A percentile compares a stretch with the other conserved stretches of the same genome.
phyloP scores from a whole-genome alignment of 1,139 yeast species.

The Suhomyces bribrorum region DNA sequence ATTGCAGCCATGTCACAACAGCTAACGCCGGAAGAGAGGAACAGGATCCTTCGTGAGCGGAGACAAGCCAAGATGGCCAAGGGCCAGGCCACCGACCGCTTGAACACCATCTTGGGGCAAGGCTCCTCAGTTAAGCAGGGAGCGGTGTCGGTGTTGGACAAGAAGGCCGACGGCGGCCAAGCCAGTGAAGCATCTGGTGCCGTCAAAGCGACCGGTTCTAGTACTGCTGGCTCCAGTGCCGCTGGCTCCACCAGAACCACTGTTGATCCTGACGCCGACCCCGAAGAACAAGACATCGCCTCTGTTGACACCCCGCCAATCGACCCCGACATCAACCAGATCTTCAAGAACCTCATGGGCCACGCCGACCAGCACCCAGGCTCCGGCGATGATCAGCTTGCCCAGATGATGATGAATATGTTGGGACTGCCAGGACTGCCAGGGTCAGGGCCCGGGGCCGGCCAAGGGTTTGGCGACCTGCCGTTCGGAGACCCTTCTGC shows the following conservation, averaged over 20 bases:
- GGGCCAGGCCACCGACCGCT: slow-evolving; percentile 57
- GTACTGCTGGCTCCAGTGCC: slow-evolving; percentile 1
- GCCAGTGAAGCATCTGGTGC: slow-evolving; percentile 6
- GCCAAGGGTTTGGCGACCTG: slow-evolving; percentile 14
- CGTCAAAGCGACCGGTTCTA: not conserved
- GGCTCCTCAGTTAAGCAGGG: slow-evolving; percentile 42
- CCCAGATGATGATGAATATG: slow-evolving; percentile 35
- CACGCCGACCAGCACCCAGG: slow-evolving; percentile 11
- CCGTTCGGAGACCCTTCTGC: slow-evolving; percentile 14
- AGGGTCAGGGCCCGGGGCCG: slow-evolving; percentile 10
- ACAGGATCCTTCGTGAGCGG: slow-evolving; percentile 62
- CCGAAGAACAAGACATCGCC: slow-evolving; percentile 34
- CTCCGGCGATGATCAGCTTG: slow-evolving; percentile 27
- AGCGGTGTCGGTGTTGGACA: slow-evolving; percentile 41
- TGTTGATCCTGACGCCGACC: slow-evolving; percentile 31
- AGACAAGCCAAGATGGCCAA: slow-evolving; percentile 67
- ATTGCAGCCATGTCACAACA: slow-evolving; percentile 4
- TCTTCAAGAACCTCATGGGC: slow-evolving; percentile 36
- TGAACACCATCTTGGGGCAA: slow-evolving; percentile 48
- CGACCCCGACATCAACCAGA: slow-evolving; percentile 33
- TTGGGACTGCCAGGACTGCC: slow-evolving; percentile 5
- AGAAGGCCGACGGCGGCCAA: too few relatives aligned
- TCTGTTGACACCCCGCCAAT: slow-evolving; percentile 16
- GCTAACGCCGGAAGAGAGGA: slow-evolving; percentile 59
- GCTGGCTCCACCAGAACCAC: slow-evolving; percentile 1